Percentiles rank a stretch among this genome's conserved stretches.
These are phyloP conservation scores for Theileria sp. DNA, from an alignment of 169 alveolate genomes.

Conservation along the genomic window DNA sequence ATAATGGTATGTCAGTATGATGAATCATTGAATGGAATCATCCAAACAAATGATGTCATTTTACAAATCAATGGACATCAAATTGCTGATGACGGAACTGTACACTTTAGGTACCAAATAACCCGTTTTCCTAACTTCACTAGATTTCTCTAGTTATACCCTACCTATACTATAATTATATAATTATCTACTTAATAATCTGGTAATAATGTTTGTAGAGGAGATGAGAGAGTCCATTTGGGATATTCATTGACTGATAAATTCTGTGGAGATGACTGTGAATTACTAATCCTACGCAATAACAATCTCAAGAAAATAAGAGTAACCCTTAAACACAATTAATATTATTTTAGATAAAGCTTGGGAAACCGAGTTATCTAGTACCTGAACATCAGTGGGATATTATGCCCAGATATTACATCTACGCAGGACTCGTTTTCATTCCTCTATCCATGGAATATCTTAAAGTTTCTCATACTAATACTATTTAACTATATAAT, in stretches of 20 bases:
- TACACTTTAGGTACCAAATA: constrained; percentile 68
- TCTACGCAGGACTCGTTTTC: constrained; percentile 83
- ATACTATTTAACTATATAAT: too few relatives aligned
- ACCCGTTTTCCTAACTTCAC: too few relatives aligned
- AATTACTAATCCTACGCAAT: constrained; percentile 61
- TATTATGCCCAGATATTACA: constrained; percentile 71
- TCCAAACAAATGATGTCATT: constrained; percentile 69
- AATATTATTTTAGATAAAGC: constrained; percentile 38
- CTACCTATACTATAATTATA: too few relatives aligned
- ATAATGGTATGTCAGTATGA: constrained; percentile 67
- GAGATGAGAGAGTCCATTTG: constrained; percentile 72
- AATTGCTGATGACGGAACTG: constrained; percentile 83
- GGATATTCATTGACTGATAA: constrained; percentile 66
- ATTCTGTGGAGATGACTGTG: constrained; percentile 70
- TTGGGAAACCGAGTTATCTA: constrained; percentile 66
- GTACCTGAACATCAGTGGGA: constrained; percentile 85
- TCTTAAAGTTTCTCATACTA: constrained; percentile 34
- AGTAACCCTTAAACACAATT: constrained; percentile 10
- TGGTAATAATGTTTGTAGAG: too few relatives aligned
- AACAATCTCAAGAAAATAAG: constrained; percentile 43
- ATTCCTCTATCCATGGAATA: constrained; percentile 75
- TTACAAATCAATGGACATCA: constrained; percentile 75
- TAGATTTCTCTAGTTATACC: too few relatives aligned
- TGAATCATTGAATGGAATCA: constrained; percentile 27
- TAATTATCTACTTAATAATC: too few relatives aligned